Evolutionary conservation across 257 asterid genomes (phyloP), one percentile per base, ranked within the genome.

Genomic region (Coffea eugenioides): DNA sequence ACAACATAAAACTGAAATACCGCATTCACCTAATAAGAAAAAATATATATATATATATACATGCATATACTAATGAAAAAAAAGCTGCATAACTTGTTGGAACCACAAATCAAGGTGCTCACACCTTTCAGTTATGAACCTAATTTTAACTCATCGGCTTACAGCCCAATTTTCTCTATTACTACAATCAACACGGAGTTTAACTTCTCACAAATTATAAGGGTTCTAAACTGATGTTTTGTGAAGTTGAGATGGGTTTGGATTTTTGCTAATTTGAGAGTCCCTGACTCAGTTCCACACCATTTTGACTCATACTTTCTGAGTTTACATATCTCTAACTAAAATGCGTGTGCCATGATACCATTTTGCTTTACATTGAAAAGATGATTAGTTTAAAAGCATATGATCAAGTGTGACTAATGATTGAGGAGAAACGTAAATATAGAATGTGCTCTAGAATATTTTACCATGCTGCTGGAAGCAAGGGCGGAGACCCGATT

Each of bases 391-490:
- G 18, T 57, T 57, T 20, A 57, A n/a, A 18, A 57, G 25, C 9
- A 57, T 18, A 57, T 57, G 18, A 25, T 67, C 8, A 67, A 67
- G 6, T 2, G 18, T 67, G 11, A 67, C 27, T 4, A 27, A 27
- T 14, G 18, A 18, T 20, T 57, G 25, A 18, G 64, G 25, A 18
- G 64, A 57, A 57, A 57, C 4, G 25, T 18, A 57, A 18, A 57
- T 57, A 11, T 57, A 5, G 1, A 20, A n/a, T 4, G 64, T 18
- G 9, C 10, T 57, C 64, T 57, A 57, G 10, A 8, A 18, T 18
- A 48, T 25, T 18, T 83, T 83, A 94, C 97, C 98, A 84, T 88
- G 75, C n/a, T n/a, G n/a, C n/a, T n/a, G n/a, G n/a, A n/a, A n/a
- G n/a, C n/a, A n/a, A n/a, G n/a, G n/a, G n/a, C n/a, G n/a, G n/a